Base-by-base conservation (phyloP, 2,329 filamentous ascomycete genomes). In the Zasmidium citrigriseum region DNA sequence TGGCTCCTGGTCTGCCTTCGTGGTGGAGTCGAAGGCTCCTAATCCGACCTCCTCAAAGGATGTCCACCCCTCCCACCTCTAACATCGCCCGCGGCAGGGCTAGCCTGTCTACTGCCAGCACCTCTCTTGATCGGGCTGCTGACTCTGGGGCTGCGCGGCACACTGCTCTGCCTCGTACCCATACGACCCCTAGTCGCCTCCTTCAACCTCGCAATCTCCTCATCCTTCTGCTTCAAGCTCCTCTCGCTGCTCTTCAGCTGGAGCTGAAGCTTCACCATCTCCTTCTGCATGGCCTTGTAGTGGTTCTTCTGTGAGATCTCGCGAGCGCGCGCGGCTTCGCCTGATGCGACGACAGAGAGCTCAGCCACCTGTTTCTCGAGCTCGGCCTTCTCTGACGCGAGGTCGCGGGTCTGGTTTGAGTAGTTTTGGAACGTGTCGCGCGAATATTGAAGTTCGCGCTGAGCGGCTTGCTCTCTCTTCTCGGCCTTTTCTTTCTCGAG, bases 341-440 rank as follows among this genome's bases (percentile, higher is more conserved):
- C 69, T 5, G 55, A 61, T 0, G 71, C 73, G 23, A 54, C 61
- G n/a, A 62, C 60, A n/a, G 67, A 54, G 2, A 70, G 64, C 1
- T 55, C 51, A 0, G 49, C 64, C 12, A 73, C 60, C 23, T 75
- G 72, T 10, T 67, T 68, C 53, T 76, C 75, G 1, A 87, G 75
- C 7, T 76, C 73, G 18, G 70, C 71, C 62, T 82, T 83, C 65
- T 84, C 80, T 1, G 73, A 67, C 20, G 74, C 72, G 2, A 85
- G 72, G 16, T 77, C 75, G 14, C 75, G 74, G 2, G 79, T 80
- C 1, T 76, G 70, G 27, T 79, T 78, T 9, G 83, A 84, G 1
- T 82, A 80, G 21, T 82, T 77, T 64, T 88, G 86, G 65, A 89
- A 90, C 10, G 80, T 76, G 3, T 78, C 77, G 53, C 83, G 81